These are phyloP conservation scores for Cladosporium sp. DNA, from an alignment of 2,329 filamentous ascomycete species.

Conservation along the genomic window DNA sequence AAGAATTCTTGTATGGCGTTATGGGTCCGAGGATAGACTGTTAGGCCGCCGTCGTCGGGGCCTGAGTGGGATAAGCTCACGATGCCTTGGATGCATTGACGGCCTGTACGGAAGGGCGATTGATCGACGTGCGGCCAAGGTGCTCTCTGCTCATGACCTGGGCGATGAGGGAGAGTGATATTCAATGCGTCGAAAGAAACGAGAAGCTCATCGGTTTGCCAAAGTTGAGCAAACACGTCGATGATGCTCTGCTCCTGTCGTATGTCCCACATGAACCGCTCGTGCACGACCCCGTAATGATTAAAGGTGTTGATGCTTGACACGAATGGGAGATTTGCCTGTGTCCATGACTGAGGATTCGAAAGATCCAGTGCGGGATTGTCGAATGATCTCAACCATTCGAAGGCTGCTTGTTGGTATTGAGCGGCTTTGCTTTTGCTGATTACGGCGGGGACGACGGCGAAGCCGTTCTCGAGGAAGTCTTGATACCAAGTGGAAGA, in stretches of 20 bases:
- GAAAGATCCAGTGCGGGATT: neutral
- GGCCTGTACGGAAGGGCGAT: neutral
- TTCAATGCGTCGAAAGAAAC: constrained; percentile 24
- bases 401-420: neutral
- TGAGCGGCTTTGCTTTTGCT: neutral
- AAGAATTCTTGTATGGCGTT: neutral
- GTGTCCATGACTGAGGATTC: neutral
- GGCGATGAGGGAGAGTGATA: neutral
- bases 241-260: constrained; percentile 30
- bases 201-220: constrained; percentile 33
- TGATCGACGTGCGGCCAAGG: neutral
- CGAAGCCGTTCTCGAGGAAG: neutral
- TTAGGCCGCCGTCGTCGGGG: neutral
- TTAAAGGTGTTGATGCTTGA: neutral
- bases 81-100: neutral
- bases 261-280: constrained; percentile 33
- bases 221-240: constrained; percentile 28
- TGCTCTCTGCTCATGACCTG: neutral
- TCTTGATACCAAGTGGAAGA: neutral
- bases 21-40: neutral
- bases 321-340: neutral
- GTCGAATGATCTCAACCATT: neutral
- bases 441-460: neutral
- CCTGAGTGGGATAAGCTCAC: neutral
- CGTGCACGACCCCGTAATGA: constrained; percentile 30